Evolutionary conservation across 2,329 filamentous ascomycete species (phyloP), one percentile per base, ranked within the genome.

Genomic region (Cladosporium sp.): DNA sequence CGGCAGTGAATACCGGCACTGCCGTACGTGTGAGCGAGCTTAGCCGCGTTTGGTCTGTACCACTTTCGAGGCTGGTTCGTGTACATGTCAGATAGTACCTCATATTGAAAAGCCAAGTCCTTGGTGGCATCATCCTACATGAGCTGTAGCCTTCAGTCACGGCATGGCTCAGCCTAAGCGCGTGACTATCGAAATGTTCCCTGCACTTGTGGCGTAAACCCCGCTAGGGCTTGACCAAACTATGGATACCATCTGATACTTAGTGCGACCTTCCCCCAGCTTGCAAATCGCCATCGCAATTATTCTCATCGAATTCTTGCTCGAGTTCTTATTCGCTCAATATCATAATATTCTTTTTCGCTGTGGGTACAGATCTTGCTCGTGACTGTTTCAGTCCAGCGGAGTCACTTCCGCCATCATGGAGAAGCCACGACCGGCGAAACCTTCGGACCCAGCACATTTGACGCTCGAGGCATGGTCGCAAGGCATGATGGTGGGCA

Each of bases 401-500:
- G 40, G 40, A 46, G 40, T 46, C 28, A 6, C 3, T 10, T 55
- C 50, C 18, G 26, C 16, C 52, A 23, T 21, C 4, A 55, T 55
- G 52, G 52, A 55, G 52, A 55, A 55, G 18, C 52, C 52, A 14
- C 55, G 33, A 6, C 55, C 55, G 3, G 31, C 31, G 4, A 57
- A 57, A 57, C 55, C 55, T 26, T 37, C 55, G 12, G 55, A 57
- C 7, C 55, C 55, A 23, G 33, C 55, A 18, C 55, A 57, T 14
- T 18, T 57, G 55, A 57, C 55, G 55, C 55, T 57, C 3, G 55
- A 57, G 14, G 55, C 55, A 57, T 57, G 55, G 55, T 57, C 55
- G 21, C 72, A 88, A 88, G 57, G 57, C 7, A 46, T 46, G 57
- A 59, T 59, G 57, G 57, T 59, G 35, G 57, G 57, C 23, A 59